phyloP scores from a whole-genome alignment of 768 basidiomycete species.

The Suillus fuscotomentosus region DNA sequence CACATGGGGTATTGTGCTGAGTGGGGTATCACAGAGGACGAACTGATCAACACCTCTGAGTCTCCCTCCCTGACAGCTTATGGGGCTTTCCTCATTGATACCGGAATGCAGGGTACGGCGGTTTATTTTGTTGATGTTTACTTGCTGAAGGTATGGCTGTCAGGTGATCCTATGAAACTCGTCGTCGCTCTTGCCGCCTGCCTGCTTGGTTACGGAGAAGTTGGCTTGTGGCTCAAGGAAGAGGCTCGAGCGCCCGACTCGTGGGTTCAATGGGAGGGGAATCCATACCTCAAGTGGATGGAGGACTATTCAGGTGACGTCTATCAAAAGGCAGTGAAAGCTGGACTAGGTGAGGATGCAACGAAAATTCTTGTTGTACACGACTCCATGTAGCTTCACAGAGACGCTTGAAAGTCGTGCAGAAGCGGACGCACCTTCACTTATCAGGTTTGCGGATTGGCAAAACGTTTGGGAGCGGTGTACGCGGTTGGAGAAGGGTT shows the following conservation, averaged over 20 bases:
- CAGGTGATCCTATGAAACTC: conserved; percentile 69
- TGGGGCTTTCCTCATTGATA: conserved; percentile 81
- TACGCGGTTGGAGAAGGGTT: conserved; percentile 74
- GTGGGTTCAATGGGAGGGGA: conserved; percentile 62
- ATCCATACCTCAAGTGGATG: conserved; percentile 76
- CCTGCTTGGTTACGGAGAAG: conserved; percentile 89
- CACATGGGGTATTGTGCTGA: conserved; percentile 69
- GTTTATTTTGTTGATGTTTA: neutral
- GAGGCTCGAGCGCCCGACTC: conserved; percentile 41
- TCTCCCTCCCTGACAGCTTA: conserved; percentile 78
- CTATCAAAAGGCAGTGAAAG: conserved; percentile 71
- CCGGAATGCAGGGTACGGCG: conserved; percentile 61
- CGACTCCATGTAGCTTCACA: conserved; percentile 28
- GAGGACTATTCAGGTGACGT: conserved; percentile 73
- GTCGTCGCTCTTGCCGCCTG: conserved; percentile 85
- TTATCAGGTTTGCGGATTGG: conserved; percentile 61
- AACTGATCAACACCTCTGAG: conserved; percentile 63
- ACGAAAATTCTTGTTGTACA: neutral
- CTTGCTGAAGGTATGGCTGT: neutral
- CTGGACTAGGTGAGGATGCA: conserved; percentile 63
- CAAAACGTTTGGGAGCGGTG: conserved; percentile 71
- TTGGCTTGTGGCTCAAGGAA: conserved; percentile 78
- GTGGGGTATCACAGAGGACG: conserved; percentile 64
- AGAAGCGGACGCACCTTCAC: conserved; percentile 60
- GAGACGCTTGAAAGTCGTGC: conserved; percentile 74